These are phyloP conservation scores for Aspergillus wentii DNA, from an alignment of 495 filamentous ascomycete species.

Conservation along the genomic window DNA sequence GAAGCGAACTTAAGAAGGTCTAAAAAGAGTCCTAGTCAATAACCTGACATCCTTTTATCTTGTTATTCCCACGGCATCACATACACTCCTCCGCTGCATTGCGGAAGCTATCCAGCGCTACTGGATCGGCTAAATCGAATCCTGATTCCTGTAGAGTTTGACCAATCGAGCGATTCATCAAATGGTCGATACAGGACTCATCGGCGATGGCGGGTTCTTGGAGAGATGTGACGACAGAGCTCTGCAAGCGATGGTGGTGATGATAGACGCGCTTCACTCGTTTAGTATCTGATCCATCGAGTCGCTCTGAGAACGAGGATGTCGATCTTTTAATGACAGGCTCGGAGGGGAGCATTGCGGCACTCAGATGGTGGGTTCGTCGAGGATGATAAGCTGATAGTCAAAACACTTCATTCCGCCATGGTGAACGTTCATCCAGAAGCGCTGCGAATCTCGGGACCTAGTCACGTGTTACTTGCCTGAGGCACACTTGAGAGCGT, in stretches of 20 bases:
- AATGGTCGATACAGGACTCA: slow-evolving; percentile 39
- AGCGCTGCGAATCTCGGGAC: too few species aligned
- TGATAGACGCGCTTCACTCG: slow-evolving; percentile 42
- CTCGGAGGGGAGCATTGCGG: slow-evolving; percentile 29
- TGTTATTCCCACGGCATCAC: slow-evolving; percentile 10
- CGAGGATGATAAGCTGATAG: background rate
- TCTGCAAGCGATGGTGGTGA: slow-evolving; percentile 38
- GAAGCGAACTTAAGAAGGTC: slow-evolving; percentile 56
- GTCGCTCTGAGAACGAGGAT: slow-evolving; percentile 17
- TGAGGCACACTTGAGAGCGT: too few species aligned
- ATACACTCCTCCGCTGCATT: slow-evolving; percentile 60
- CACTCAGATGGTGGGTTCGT: slow-evolving; percentile 5
- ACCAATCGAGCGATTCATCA: slow-evolving; percentile 55
- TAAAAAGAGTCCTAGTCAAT: slow-evolving; percentile 24
- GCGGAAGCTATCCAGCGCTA: slow-evolving; percentile 55
- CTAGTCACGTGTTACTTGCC: background rate
- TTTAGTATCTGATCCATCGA: slow-evolving; percentile 26
- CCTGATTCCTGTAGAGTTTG: slow-evolving; percentile 49
- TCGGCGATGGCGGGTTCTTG: slow-evolving; percentile 38
- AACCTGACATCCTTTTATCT: background rate
- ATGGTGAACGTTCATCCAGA: too few species aligned
- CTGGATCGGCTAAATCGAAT: slow-evolving; percentile 52
- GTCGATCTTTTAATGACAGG: slow-evolving; percentile 40
- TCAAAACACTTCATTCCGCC: too few species aligned
- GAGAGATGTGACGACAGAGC: slow-evolving; percentile 19